Evolutionary conservation across 768 basidiomycete genomes (phyloP).

Genomic region (Suillus spraguei): DNA sequence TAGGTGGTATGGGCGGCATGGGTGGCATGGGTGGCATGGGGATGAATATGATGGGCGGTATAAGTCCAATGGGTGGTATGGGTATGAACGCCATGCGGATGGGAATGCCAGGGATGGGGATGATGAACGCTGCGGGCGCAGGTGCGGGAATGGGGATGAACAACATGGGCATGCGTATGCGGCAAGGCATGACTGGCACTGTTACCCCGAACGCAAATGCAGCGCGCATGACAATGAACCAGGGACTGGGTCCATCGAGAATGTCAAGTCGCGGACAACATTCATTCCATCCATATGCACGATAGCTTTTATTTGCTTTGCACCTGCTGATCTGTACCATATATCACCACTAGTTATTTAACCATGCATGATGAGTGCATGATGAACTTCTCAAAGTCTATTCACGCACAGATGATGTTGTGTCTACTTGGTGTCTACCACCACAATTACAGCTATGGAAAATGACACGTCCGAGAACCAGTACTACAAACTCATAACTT

Average conservation of each 20-base stretch:
- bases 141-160: conserved; percentile 38
- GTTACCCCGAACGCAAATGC: conserved; percentile 32
- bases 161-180: conserved; percentile 40
- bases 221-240: conserved; percentile 43
- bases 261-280: conserved; percentile 57
- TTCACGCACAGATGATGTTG: background rate
- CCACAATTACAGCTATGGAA: background rate
- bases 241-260: conserved; percentile 50
- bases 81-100: conserved; percentile 23
- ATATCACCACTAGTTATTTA: conserved; percentile 30
- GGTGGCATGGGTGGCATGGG: conserved; percentile 32
- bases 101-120: conserved; percentile 36
- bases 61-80: conserved; percentile 26
- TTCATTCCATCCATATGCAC: conserved; percentile 67
- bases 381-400: background rate
- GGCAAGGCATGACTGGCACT: conserved; percentile 36
- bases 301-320: conserved; percentile 34
- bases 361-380: background rate
- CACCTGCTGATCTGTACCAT: conserved; percentile 29
- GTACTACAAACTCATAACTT: background rate
- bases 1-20: conserved; percentile 26
- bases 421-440: background rate
- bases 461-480: background rate
- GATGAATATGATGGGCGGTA: conserved; percentile 26
- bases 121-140: conserved; percentile 32